Percentiles rank a stretch among this genome's conserved stretches.
phyloP scores from a whole-genome alignment of 129 eudicot genomes.

The Artemisia argyi region DNA sequence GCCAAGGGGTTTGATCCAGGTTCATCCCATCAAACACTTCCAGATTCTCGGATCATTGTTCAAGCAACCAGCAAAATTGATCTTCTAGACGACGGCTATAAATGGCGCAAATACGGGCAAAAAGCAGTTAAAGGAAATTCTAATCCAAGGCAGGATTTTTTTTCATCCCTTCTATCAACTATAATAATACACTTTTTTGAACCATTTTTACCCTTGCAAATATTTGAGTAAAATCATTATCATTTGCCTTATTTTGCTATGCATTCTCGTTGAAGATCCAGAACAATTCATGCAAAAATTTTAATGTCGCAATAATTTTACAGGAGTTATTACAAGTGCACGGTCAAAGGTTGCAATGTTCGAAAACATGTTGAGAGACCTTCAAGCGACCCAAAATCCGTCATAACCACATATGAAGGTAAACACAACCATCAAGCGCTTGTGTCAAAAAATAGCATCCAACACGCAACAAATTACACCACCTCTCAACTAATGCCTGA shows the following conservation, averaged over 20 bases:
- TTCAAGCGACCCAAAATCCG: slow-evolving; percentile 85
- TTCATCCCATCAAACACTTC: slow-evolving; percentile 46
- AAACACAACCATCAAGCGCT: slow-evolving; percentile 90
- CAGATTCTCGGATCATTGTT: slow-evolving; percentile 24
- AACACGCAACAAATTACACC: slow-evolving; percentile 28
- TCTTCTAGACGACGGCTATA: slow-evolving; percentile 33
- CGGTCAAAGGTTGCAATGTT: slow-evolving; percentile 72
- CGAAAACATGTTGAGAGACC: slow-evolving; percentile 92
- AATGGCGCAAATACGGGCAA: slow-evolving; percentile 31
- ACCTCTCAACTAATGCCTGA: no score
- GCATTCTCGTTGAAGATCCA: neutral
- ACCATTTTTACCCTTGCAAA: neutral
- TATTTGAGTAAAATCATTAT: neutral
- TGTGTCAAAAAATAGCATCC: slow-evolving; percentile 50
- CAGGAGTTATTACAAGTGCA: slow-evolving; percentile 97
- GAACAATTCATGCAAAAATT: no score
- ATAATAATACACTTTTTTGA: neutral
- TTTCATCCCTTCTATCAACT: neutral
- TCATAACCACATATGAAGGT: slow-evolving; percentile 85
- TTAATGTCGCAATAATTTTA: neutral
- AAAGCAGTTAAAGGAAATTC: slow-evolving; percentile 26
- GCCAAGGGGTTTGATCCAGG: slow-evolving; percentile 36
- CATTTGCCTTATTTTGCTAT: neutral
- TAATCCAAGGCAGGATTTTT: slow-evolving; percentile 27
- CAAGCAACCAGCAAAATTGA: slow-evolving; percentile 26